phyloP scores from a whole-genome alignment of 305 asterid genomes.

The Caryopteris hybrid region DNA sequence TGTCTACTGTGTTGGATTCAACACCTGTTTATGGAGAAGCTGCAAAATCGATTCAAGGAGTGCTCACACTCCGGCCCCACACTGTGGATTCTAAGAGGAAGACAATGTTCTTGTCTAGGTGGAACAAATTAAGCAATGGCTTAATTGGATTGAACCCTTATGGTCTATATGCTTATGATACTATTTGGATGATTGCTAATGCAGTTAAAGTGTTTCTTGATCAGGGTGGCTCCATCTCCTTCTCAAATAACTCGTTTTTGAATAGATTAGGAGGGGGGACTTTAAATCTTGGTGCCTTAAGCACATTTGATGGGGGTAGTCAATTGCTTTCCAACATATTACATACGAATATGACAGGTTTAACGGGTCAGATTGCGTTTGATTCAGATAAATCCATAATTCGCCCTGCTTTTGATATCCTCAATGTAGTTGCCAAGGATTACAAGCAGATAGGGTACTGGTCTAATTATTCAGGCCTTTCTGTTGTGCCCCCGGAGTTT shows the following conservation, averaged over 20 bases:
- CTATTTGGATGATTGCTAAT: conserved; percentile 66
- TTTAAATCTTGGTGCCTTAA: conserved; percentile 54
- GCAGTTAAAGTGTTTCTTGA: conserved; percentile 52
- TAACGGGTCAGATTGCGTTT: conserved; percentile 61
- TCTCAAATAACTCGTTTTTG: conserved; percentile 47
- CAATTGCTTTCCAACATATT: conserved; percentile 44
- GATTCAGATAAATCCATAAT: conserved; percentile 37
- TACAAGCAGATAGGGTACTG: conserved; percentile 51
- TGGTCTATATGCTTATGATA: conserved; percentile 76
- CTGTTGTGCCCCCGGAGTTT: conserved; percentile 59
- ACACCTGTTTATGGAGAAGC: conserved; percentile 21
- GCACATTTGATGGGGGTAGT: conserved; percentile 65
- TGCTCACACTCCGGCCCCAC: conserved; percentile 62
- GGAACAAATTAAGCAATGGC: conserved; percentile 60
- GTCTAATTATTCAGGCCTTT: conserved; percentile 52
- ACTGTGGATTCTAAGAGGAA: conserved; percentile 54
- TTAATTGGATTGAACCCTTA: conserved; percentile 61
- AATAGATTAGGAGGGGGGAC: conserved; percentile 31
- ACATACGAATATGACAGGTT: conserved; percentile 57
- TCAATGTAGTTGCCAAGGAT: conserved; percentile 48
- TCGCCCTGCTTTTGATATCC: conserved; percentile 68
- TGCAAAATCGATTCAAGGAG: conserved; percentile 57
- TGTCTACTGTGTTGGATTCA: conserved; percentile 68
- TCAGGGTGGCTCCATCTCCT: conserved; percentile 52
- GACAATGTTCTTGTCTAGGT: conserved; percentile 46